These are phyloP conservation scores for Syncephalis fuscata DNA, from an alignment of 371 early-diverging fungal genomes.

Conservation along the genomic window DNA sequence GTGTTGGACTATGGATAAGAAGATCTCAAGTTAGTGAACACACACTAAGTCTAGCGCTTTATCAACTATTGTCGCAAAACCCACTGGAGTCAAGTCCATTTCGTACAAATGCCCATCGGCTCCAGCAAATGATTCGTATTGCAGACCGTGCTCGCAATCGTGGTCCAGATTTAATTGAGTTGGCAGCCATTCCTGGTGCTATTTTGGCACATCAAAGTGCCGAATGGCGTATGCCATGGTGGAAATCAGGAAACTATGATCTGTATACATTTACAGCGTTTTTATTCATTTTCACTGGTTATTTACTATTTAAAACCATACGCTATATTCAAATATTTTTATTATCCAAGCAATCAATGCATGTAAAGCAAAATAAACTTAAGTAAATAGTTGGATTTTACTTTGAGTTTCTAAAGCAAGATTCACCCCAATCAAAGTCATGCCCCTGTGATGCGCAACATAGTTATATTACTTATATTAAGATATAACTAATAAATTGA, in stretches of 20 bases:
- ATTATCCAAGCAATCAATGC: no score
- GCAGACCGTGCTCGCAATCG: not conserved
- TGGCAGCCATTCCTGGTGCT: not conserved
- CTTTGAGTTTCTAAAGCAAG: no score
- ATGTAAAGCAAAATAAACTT: no score
- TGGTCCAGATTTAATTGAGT: not conserved
- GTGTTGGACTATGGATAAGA: not conserved
- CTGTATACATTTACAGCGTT: slow-evolving; percentile 1
- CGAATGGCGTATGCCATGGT: not conserved
- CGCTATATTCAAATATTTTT: no score
- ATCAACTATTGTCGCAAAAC: not conserved
- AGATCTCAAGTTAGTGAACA: not conserved
- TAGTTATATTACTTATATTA: no score
- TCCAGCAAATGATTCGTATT: not conserved
- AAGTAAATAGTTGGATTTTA: no score
- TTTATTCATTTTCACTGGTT: not conserved
- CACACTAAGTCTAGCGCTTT: not conserved
- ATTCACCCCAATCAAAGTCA: no score
- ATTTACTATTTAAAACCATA: no score
- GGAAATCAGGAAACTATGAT: not conserved
- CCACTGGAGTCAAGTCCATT: not conserved
- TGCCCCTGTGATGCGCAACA: no score
- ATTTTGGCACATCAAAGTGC: not conserved
- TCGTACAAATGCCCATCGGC: not conserved
- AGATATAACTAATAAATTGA: no score